A percentile compares a stretch with the other conserved stretches of the same genome.
Conservation (phyloP, 2,329 filamentous ascomycete genomes). For the Phoma sp. region DNA sequence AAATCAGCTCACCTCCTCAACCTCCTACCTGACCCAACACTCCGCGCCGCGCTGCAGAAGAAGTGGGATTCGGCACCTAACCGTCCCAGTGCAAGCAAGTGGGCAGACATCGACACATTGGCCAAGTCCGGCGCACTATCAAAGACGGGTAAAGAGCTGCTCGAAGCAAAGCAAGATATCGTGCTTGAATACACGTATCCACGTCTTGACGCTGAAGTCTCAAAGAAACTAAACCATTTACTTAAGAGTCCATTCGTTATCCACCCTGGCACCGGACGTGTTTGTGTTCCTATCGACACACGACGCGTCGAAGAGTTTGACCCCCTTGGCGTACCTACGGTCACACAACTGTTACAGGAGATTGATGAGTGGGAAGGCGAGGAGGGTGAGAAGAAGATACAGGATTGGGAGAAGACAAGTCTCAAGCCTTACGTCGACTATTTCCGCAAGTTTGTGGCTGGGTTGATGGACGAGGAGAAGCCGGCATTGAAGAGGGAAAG, state of each 20-base stretch:
- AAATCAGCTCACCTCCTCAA: slow-evolving; percentile 79
- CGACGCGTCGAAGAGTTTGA: slow-evolving; percentile 80
- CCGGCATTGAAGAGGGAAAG: slow-evolving; percentile 59
- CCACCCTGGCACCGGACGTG: slow-evolving; percentile 89
- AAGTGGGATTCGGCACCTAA: slow-evolving; percentile 90
- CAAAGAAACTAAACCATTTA: slow-evolving; percentile 97
- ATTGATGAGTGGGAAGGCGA: slow-evolving; percentile 79
- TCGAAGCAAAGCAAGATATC: slow-evolving; percentile 93
- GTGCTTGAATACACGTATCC: slow-evolving; percentile 98
- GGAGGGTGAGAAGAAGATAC: slow-evolving; percentile 62
- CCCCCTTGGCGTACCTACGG: slow-evolving; percentile 86
- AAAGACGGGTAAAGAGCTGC: slow-evolving; percentile 75
- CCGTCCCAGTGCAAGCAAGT: slow-evolving; percentile 80
- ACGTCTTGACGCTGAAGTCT: slow-evolving; percentile 94
- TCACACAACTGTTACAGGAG: slow-evolving; percentile 79
- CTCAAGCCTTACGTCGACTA: slow-evolving; percentile 91
- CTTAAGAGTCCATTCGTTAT: slow-evolving; percentile 97
- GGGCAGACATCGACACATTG: slow-evolving; percentile 89
- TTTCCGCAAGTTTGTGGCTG: slow-evolving; percentile 82
- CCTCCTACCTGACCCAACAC: slow-evolving; percentile 80
- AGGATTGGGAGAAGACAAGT: slow-evolving; percentile 97
- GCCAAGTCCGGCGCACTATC: slow-evolving; percentile 78
- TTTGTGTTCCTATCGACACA: slow-evolving; percentile 94
- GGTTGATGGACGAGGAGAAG: slow-evolving; percentile 77
- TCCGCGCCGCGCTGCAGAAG: slow-evolving; percentile 80